Base-by-base conservation (phyloP, 768 basidiomycete genomes). In the Russula griseocarnosa region DNA sequence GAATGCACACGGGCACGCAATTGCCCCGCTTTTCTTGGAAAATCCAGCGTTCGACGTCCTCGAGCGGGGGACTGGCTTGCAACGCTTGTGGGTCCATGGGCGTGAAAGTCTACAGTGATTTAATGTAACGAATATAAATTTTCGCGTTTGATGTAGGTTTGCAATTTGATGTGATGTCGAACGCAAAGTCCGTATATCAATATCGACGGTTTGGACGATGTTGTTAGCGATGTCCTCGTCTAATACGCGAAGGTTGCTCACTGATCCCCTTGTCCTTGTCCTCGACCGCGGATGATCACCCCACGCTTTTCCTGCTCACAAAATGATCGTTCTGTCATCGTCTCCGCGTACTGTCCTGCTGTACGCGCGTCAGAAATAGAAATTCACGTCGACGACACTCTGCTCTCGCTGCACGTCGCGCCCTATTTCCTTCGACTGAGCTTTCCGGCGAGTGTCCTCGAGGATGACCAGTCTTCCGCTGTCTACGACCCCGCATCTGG, bases 1-100 rank as follows among this genome's bases (percentile, higher is more conserved):
- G 87, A 59, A 96, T 84, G 76, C 85, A 98, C 68, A 99, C 83
- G 24, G 96, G 96, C 40, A 98, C 84, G 71, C 92, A 92, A 73
- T 98, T 98, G 73, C 94, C 94, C 61, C 78, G 81, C 74, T 92
- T 90, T 74, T 93, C 88, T 50, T 84, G 81, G 57, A 90, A 78
- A 62, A 95, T 86, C 64, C 94, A 82, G 67, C 82, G 82, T 74
- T 92, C 88, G 56, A 94, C 83, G 28, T 80, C 79, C n/a, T 84
- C 81, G 38, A 94, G 80, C 22, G 92, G 79, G 9, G 93, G 93
- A 65, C 78, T 79, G 20, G 87, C 85, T 24, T 82, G 80, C 46
- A 92, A 76, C 73, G 70, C 69, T 66, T 75, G 74, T 2, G 70
- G 68, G 50, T 75, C 74, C 67, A 75, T 66, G 9, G 18, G 36